Evolutionary conservation across 78 protist genomes (phyloP).

Genomic region (Cavenderia fasciculata): DNA sequence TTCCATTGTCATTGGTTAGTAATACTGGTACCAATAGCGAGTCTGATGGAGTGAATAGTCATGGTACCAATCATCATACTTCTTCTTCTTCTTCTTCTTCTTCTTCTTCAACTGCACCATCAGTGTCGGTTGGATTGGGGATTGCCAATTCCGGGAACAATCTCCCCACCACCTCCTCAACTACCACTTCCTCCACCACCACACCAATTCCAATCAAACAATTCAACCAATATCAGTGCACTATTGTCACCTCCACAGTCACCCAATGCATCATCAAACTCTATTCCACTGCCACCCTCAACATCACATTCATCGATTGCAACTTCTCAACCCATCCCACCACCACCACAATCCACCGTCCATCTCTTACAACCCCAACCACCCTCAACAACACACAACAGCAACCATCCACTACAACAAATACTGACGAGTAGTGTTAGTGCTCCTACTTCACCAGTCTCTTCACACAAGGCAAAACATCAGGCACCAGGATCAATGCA

Average conservation of each 20-base stretch:
- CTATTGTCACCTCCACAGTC: constrained; percentile 2
- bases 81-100: background rate
- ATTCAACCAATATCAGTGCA: background rate
- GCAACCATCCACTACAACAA: background rate
- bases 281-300: background rate
- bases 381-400: no score
- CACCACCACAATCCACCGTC: no score
- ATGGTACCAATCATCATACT: background rate
- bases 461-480: background rate
- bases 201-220: background rate
- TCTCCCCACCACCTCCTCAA: background rate
- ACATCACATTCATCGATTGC: background rate
- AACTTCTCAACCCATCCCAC: background rate
- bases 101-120: background rate
- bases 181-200: constrained; percentile 7
- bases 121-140: background rate
- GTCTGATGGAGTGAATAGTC: background rate
- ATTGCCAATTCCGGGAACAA: background rate
- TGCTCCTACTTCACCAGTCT: constrained; percentile 21
- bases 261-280: constrained; percentile 1
- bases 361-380: no score
- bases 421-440: background rate
- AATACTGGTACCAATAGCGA: constrained; percentile 2
- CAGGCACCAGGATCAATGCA: no score
- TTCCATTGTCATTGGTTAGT: no score